Conservation (phyloP, 2,329 filamentous ascomycete genomes). For the Penicillium sp. region DNA sequence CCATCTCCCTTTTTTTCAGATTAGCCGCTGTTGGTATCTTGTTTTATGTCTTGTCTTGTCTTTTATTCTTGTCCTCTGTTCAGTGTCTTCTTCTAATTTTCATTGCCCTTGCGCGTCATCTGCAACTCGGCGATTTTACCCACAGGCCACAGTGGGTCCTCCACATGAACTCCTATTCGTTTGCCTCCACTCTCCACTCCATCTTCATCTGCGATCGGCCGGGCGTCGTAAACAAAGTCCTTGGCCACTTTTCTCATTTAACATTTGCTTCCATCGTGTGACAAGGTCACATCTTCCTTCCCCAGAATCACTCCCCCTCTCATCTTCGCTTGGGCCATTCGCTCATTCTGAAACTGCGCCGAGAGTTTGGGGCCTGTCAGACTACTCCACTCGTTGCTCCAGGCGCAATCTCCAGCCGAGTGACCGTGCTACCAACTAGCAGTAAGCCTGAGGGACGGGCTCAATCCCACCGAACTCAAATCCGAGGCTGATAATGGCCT, state of each 20-base stretch:
- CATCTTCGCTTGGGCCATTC: conserved; percentile 5
- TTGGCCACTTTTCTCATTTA: conserved; percentile 5
- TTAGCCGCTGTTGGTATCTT: too few species aligned
- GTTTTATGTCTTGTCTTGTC: not conserved
- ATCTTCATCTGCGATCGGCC: conserved; percentile 20
- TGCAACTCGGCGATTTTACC: not conserved
- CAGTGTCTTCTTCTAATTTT: not conserved
- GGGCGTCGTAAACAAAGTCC: conserved; percentile 23
- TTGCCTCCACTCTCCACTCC: conserved; percentile 8
- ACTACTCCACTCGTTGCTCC: conserved; percentile 19
- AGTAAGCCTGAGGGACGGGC: conserved; percentile 14
- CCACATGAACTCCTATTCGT: conserved; percentile 18
- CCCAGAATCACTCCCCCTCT: not conserved
- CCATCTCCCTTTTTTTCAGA: not conserved
- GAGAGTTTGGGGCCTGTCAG: conserved; percentile 15
- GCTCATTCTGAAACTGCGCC: conserved; percentile 21
- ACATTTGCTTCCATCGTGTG: conserved; percentile 5
- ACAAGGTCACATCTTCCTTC: conserved; percentile 4
- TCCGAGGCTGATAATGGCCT: conserved; percentile 48
- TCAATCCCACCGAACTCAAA: conserved; percentile 21
- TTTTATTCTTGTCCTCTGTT: not conserved
- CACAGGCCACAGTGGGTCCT: conserved; percentile 17
- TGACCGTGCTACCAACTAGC: conserved; percentile 16
- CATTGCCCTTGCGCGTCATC: not conserved
- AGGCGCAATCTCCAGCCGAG: conserved; percentile 29